These are phyloP conservation scores for Canariomyces notabilis DNA, from an alignment of 2,329 filamentous ascomycete species.

Conservation along the genomic window DNA sequence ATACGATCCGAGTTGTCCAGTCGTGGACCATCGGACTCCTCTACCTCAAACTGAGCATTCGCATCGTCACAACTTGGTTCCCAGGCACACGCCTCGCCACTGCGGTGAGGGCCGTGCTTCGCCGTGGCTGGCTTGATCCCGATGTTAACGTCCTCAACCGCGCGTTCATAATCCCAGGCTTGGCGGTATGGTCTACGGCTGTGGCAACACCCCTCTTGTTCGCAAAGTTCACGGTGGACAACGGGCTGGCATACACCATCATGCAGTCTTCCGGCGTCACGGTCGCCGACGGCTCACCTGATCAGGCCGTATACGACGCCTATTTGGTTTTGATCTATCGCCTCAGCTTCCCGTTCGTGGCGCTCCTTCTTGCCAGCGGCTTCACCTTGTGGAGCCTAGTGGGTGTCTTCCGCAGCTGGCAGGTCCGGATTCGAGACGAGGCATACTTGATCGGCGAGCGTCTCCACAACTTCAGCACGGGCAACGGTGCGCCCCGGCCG, in stretches of 20 bases:
- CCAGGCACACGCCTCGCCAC: slow-evolving; percentile 65
- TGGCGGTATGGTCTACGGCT: slow-evolving; percentile 56
- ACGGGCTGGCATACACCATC: slow-evolving; percentile 22
- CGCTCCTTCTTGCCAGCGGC: slow-evolving; percentile 43
- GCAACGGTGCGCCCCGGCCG: slow-evolving; percentile 34
- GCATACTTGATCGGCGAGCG: slow-evolving; percentile 93
- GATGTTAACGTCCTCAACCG: slow-evolving; percentile 75
- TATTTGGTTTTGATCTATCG: slow-evolving; percentile 42
- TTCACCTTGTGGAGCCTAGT: slow-evolving; percentile 48
- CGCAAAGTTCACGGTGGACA: slow-evolving; percentile 47
- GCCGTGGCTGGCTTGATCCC: slow-evolving; percentile 71
- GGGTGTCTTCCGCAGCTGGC: slow-evolving; percentile 67
- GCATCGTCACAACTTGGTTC: slow-evolving; percentile 62
- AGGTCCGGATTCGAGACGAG: slow-evolving; percentile 80
- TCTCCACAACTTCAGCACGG: slow-evolving; percentile 80
- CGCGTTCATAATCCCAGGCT: slow-evolving; percentile 75
- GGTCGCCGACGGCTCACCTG: slow-evolving; percentile 16
- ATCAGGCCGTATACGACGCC: slow-evolving; percentile 25
- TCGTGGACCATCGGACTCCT: slow-evolving; percentile 91
- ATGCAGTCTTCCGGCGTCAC: slow-evolving; percentile 2
- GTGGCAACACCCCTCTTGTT: slow-evolving; percentile 60
- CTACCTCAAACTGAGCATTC: slow-evolving; percentile 75
- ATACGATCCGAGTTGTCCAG: slow-evolving; percentile 82
- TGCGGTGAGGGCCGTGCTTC: slow-evolving; percentile 69
- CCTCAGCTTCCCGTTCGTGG: slow-evolving; percentile 65